Evolutionary conservation across 495 filamentous ascomycete species (phyloP), one percentile per base, ranked within the genome.

Genomic region (Penicillium lagena): DNA sequence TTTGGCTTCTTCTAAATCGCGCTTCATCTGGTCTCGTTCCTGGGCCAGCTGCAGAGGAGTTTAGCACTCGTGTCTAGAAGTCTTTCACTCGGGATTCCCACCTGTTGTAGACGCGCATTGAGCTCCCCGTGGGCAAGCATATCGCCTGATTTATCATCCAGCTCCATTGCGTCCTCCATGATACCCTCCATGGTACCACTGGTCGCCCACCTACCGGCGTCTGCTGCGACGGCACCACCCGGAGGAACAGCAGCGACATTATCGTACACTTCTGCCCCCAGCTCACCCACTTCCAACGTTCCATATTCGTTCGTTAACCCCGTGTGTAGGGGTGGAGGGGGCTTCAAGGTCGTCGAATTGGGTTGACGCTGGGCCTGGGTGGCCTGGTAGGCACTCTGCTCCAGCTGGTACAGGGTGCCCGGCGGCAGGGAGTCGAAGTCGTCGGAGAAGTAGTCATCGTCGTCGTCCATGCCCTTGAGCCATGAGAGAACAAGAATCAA

Each of bases 381-480:
- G 29, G 72, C 70, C 46, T 63, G 67, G 33, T 71, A 68, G 12
- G 78, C 77, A 61, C 70, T 66, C 46, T 80, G 67, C 55, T 82
- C 78, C 22, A 83, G 58, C 51, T 78, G 64, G 35, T 67, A 58
- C 39, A 79, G 63, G 11, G 74, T 68, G 48, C 75, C 63, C 17
- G 68, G 52, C 35, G 78, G 75, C 37, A 83, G 60, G 43, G 66
- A 69, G 52, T 81, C 80, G 49, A 82, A 68, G 51, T 83, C 77
- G 59, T 84, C 84, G 48, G 72, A 80, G 64, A 82, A 83, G 58
- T 71, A 74, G 42, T 82, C 81, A 60, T 83, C 80, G 52, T 77
- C 78, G 68, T 66, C 67, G 48, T 77, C 77, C 78, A 81, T 81
- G 60, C 71, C 72, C 67, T 58, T 57, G 22, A 22, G 69, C 68